Percentiles rank a stretch among this genome's conserved stretches.
Evolutionary conservation across 2,329 filamentous ascomycete species (phyloP).

Genomic region (Pseudocercospora ulei): DNA sequence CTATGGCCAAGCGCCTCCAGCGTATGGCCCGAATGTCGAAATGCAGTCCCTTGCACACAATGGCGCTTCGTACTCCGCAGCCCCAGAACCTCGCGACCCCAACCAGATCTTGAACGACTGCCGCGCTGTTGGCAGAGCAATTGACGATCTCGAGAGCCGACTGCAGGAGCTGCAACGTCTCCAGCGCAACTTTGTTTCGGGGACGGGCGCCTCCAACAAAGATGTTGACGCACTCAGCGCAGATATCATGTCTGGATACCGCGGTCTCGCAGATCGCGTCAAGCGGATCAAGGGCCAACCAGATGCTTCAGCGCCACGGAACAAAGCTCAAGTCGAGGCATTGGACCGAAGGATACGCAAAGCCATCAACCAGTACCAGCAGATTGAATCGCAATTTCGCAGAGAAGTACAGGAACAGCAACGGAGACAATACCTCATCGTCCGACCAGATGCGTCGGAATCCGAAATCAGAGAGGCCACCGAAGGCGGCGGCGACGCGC

Average conservation of each 20-base stretch:
- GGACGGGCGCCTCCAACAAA: slow-evolving; percentile 52
- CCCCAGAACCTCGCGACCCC: slow-evolving; percentile 45
- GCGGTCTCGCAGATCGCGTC: slow-evolving; percentile 66
- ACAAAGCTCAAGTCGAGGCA: slow-evolving; percentile 69
- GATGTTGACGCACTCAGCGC: slow-evolving; percentile 64
- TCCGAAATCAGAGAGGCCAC: slow-evolving; percentile 68
- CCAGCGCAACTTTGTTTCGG: slow-evolving; percentile 61
- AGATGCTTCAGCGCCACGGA: slow-evolving; percentile 62
- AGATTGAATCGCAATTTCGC: slow-evolving; percentile 68
- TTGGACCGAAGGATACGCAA: slow-evolving; percentile 70
- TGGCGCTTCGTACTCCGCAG: slow-evolving; percentile 22
- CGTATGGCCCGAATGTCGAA: slow-evolving; percentile 46
- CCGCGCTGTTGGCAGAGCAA: slow-evolving; percentile 65
- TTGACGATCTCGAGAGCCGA: slow-evolving; percentile 63
- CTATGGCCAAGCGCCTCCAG: slow-evolving; percentile 27
- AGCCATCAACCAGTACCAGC: slow-evolving; percentile 73
- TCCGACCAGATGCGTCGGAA: slow-evolving; percentile 58
- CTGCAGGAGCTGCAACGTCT: slow-evolving; percentile 61
- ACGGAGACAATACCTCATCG: slow-evolving; percentile 82
- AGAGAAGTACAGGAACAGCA: slow-evolving; percentile 74
- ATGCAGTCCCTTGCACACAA: slow-evolving; percentile 52
- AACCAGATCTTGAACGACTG: slow-evolving; percentile 79
- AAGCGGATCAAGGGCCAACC: slow-evolving; percentile 70
- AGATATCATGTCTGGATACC: slow-evolving; percentile 76
- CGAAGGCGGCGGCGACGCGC: slow-evolving; percentile 59